phyloP scores from a whole-genome alignment of 2,329 filamentous ascomycete genomes.

The Pseudogymnoascus sp. region DNA sequence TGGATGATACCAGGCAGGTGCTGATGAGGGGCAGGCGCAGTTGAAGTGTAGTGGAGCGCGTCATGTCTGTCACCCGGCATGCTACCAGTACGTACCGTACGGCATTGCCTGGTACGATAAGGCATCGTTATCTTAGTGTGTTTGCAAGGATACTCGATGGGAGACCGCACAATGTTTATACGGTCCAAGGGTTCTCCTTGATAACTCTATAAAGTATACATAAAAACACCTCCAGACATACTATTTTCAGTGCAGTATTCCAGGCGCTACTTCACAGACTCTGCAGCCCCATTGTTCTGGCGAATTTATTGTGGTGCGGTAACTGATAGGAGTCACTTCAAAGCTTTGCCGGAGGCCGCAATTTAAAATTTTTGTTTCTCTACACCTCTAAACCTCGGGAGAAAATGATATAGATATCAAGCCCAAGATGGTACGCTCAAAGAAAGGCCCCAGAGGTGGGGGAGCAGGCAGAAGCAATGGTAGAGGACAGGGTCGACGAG shows the following conservation, averaged over 20 bases:
- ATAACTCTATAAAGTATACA: not conserved
- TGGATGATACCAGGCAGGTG: not conserved
- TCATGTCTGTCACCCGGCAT: conserved; percentile 10
- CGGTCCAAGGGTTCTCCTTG: not conserved
- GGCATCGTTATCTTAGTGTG: not conserved
- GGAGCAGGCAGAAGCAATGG: conserved; percentile 9
- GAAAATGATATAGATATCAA: conserved; percentile 2
- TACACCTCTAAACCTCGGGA: not conserved
- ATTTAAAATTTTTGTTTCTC: not conserved
- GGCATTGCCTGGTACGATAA: not conserved
- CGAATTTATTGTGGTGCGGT: not conserved
- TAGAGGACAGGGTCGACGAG: conserved; percentile 10
- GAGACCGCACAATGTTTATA: conserved; percentile 1
- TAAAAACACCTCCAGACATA: not conserved
- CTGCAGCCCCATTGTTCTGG: not conserved
- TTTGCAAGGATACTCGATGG: conserved; percentile 2
- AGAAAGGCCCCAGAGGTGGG: conserved; percentile 9
- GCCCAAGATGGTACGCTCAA: conserved; percentile 5
- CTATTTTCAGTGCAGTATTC: not conserved
- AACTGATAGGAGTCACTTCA: not conserved
- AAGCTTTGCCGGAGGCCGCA: not conserved
- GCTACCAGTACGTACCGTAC: not conserved
- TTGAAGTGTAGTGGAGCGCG: not conserved
- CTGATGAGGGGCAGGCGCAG: not conserved
- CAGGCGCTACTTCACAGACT: not conserved